Conservation (phyloP, 169 alveolate genomes). For the Ichthyophthirius multifiliis region DNA sequence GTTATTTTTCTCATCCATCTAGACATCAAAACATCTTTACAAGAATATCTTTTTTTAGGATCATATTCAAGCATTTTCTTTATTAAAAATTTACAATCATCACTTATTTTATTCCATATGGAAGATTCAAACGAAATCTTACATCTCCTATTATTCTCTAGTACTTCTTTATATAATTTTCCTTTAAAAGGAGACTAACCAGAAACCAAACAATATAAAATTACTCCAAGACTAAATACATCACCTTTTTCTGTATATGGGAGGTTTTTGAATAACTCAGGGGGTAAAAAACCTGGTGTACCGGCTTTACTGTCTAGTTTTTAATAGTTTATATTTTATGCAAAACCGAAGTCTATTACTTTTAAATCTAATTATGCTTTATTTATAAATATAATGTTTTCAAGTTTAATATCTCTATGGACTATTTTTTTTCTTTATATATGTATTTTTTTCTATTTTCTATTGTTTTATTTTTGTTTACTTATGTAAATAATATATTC, state of each 20-base stretch:
- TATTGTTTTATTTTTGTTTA: no score
- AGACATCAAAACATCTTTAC: neutral
- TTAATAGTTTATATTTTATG: constrained; percentile 22
- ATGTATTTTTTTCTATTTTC: no score
- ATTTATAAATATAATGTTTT: constrained; percentile 16
- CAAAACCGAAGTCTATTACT: constrained; percentile 39
- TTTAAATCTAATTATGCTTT: constrained; percentile 9
- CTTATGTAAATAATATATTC: constrained; percentile 13
- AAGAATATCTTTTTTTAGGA: constrained; percentile 3
- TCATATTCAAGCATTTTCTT: neutral
- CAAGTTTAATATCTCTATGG: constrained; percentile 43
- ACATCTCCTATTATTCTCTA: constrained; percentile 43
- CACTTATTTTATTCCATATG: neutral
- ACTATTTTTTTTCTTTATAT: constrained; percentile 26
- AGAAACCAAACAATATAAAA: constrained; percentile 20
- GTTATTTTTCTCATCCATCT: no score
- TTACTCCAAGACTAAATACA: constrained; percentile 37
- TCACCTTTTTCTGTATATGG: constrained; percentile 39
- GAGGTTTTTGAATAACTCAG: constrained; percentile 17
- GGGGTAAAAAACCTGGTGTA: constrained; percentile 36
- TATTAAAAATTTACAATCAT: neutral
- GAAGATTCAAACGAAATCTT: constrained; percentile 5
- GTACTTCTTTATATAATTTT: constrained; percentile 33
- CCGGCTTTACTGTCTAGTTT: constrained; percentile 20
- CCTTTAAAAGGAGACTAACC: constrained; percentile 47